A percentile compares a stretch with the other conserved stretches of the same genome.
Evolutionary conservation across 1,284 basidiomycete species (phyloP).

Genomic region (Malassezia caprae): DNA sequence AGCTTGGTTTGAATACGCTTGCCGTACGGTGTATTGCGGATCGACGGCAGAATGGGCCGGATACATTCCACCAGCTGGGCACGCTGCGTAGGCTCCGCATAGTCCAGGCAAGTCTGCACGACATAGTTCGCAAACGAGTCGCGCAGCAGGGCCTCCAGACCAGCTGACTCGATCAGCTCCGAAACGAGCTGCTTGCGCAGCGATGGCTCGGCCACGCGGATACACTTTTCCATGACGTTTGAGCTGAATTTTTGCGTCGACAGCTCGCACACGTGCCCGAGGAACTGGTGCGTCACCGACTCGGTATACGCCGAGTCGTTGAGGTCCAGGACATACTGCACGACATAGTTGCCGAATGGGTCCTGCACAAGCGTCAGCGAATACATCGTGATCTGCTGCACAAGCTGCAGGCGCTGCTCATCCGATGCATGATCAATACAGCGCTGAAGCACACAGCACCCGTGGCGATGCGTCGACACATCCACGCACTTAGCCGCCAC

Average conservation of each 20-base stretch:
- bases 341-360: slow-evolving; percentile 92
- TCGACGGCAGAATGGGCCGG: slow-evolving; percentile 44
- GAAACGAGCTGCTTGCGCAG: slow-evolving; percentile 91
- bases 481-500: slow-evolving; percentile 98
- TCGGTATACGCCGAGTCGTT: slow-evolving; percentile 98
- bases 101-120: slow-evolving; percentile 46
- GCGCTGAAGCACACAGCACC: slow-evolving; percentile 94
- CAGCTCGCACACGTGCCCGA: slow-evolving; percentile 91
- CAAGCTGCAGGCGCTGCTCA: slow-evolving; percentile 85
- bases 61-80: slow-evolving; percentile 46
- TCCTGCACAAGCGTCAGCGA: slow-evolving; percentile 96
- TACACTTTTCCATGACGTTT: slow-evolving; percentile 91
- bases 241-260: slow-evolving; percentile 98
- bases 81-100: slow-evolving; percentile 44
- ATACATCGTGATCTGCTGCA: slow-evolving; percentile 97
- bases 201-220: slow-evolving; percentile 89
- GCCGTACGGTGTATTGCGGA: slow-evolving; percentile 47
- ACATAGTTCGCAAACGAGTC: slow-evolving; percentile 53
- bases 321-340: slow-evolving; percentile 93
- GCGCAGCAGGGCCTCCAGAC: slow-evolving; percentile 86
- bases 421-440: slow-evolving; percentile 98
- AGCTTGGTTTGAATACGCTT: slow-evolving; percentile 48
- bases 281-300: slow-evolving; percentile 90
- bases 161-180: slow-evolving; percentile 84
- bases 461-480: slow-evolving; percentile 97